Evolutionary conservation across 2,329 filamentous ascomycete genomes (phyloP).

Genomic region (Ilyonectria sp.): DNA sequence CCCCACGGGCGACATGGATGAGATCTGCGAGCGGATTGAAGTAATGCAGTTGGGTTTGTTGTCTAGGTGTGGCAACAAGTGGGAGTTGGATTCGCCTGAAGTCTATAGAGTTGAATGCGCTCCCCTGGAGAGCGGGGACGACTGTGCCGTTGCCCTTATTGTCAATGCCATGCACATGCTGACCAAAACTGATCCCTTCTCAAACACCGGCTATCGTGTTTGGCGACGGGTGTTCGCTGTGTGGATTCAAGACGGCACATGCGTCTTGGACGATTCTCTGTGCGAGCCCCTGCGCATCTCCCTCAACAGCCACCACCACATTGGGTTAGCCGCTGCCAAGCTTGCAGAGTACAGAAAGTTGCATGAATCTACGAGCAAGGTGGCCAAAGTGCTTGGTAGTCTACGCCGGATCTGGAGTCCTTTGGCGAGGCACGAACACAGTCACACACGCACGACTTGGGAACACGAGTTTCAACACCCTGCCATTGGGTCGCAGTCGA

Average conservation of each 20-base stretch:
- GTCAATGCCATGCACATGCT: conserved; percentile 1
- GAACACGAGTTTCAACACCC: not conserved
- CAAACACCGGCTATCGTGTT: not conserved
- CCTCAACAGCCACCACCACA: not conserved
- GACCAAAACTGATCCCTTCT: not conserved
- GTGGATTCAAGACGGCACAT: not conserved
- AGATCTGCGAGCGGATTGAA: not conserved
- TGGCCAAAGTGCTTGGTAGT: not conserved
- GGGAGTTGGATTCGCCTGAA: not conserved
- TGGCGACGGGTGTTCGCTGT: not conserved
- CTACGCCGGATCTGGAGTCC: not conserved
- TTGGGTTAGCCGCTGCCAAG: not conserved
- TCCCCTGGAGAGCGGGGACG: not conserved
- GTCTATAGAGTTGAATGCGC: conserved; percentile 3
- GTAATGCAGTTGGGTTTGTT: not conserved
- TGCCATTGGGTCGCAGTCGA: not conserved
- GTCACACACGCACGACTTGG: not conserved
- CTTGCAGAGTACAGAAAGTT: not conserved
- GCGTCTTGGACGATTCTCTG: not conserved
- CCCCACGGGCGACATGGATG: not conserved
- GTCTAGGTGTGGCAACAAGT: not conserved
- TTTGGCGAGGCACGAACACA: not conserved
- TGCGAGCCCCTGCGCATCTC: not conserved
- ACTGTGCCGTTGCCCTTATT: not conserved
- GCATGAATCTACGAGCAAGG: not conserved